Base-by-base conservation (phyloP, 2,329 filamentous ascomycete genomes). In the Fusarium fujikuroi region DNA sequence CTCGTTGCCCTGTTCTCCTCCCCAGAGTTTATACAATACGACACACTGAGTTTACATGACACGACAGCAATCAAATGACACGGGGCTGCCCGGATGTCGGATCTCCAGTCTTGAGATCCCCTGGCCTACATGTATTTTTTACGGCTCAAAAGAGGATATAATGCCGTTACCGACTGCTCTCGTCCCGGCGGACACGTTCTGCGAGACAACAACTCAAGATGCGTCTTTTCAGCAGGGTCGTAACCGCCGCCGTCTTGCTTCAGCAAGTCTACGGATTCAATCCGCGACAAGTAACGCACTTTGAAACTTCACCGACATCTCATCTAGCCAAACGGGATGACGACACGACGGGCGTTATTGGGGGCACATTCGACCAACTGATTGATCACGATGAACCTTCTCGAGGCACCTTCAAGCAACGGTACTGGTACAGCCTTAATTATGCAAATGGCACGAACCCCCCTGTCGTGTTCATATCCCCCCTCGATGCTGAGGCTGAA, bases 401-500 rank as follows among this genome's bases (percentile, higher is more conserved):
- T 6, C 14, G 40, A 7, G 61, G 61, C 3, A 63, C 61, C 2
- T 64, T 64, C 21, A 47, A 63, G 37, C 61, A 63, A 4, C 43
- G 61, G 14, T 64, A 63, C 44, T 64, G 58, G 61, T 64, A 63
- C 11, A 62, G 61, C n/a, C 37, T 64, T 5, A 52, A 46, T 15
- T 64, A 64, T 30, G 44, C 58, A 18, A 64, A 64, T 18, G 44
- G 61, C 8, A 63, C 30, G 25, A 43, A 18, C 7, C 44, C 61
- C 6, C 57, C 61, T 1, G 37, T 64, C 12, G 61, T 64, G 18
- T 23, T 63, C 14, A 64, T 63, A 11, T 32, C 61, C 1, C 57
- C 57, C 2, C 2, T n/a, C 4, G 61, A 63, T 9, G 30, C 10
- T 10, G 61, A 63, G 18, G 61, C 61, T 23, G 61, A 63, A 16